Conservation (phyloP, 2,329 filamentous ascomycete species). For the Ophiostoma perfectum region DNA sequence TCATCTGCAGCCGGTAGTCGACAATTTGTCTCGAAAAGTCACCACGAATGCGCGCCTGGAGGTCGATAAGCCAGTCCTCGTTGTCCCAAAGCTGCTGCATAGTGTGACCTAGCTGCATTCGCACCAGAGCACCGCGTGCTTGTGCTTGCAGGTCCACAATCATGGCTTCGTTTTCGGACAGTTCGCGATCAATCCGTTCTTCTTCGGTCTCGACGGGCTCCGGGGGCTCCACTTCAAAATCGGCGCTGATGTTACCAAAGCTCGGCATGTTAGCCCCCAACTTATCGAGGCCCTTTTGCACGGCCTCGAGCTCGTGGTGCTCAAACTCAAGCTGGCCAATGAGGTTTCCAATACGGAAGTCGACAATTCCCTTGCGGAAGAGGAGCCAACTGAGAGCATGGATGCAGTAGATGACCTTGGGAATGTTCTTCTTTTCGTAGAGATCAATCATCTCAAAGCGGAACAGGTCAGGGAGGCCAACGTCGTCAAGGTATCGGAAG, state of each 20-base stretch:
- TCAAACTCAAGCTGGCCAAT: conserved; percentile 96
- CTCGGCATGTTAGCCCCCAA: conserved; percentile 93
- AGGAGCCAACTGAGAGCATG: conserved; percentile 97
- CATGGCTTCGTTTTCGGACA: conserved; percentile 66
- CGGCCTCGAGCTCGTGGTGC: conserved; percentile 93
- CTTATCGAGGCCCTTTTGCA: conserved; percentile 94
- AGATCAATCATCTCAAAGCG: conserved; percentile 95
- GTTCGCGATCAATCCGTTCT: conserved; percentile 75
- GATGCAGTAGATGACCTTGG: conserved; percentile 98
- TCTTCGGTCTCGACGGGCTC: conserved; percentile 82
- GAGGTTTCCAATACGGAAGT: conserved; percentile 93
- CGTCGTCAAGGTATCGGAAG: conserved; percentile 86
- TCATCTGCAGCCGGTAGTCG: conserved; percentile 77
- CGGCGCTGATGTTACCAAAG: conserved; percentile 94
- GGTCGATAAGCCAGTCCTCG: conserved; percentile 69
- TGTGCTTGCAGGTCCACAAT: conserved; percentile 83
- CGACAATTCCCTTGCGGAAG: conserved; percentile 87
- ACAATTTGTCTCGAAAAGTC: conserved; percentile 81
- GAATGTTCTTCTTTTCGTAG: conserved; percentile 99
- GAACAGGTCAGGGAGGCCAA: conserved; percentile 90
- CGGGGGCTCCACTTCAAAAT: conserved; percentile 79
- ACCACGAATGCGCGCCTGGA: conserved; percentile 82
- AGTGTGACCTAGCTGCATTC: conserved; percentile 68
- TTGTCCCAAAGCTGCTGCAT: conserved; percentile 90
- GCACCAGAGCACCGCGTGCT: conserved; percentile 70